A percentile compares a stretch with the other conserved stretches of the same genome.
Evolutionary conservation across 257 asterid genomes (phyloP).

Genomic region (Salvia splendens): DNA sequence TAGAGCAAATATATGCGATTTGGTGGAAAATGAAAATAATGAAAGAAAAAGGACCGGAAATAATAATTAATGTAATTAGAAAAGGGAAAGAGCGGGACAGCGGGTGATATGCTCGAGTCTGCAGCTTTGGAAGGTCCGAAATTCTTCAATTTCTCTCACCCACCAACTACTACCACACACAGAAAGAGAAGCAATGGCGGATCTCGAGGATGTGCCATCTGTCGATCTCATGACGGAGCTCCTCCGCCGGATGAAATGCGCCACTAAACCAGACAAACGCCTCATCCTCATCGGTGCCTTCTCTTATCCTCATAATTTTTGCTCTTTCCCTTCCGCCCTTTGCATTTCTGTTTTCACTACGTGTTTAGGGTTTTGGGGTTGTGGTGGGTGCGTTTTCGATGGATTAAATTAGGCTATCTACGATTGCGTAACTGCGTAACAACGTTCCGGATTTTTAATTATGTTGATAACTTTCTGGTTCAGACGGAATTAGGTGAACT

Average conservation of each 20-base stretch:
- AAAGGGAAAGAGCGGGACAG: background rate
- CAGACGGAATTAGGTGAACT: too few species aligned
- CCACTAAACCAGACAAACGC: slow-evolving; percentile 81
- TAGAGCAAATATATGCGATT: too few species aligned
- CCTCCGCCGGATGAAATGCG: slow-evolving; percentile 77
- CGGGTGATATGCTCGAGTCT: slow-evolving; percentile 24
- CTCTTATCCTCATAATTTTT: slow-evolving; percentile 9
- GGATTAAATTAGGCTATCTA: too few species aligned
- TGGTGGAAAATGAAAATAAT: too few species aligned
- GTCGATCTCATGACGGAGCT: slow-evolving; percentile 77
- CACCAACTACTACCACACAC: slow-evolving; percentile 7
- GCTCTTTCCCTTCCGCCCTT: background rate
- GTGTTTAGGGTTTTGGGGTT: slow-evolving; percentile 25
- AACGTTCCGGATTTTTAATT: background rate
- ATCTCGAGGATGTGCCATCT: slow-evolving; percentile 70
- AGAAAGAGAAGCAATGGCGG: slow-evolving; percentile 31
- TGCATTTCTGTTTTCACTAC: background rate
- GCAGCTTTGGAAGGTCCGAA: slow-evolving; percentile 45
- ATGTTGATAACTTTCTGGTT: background rate
- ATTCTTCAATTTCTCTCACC: slow-evolving; percentile 23
- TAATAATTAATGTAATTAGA: too few species aligned
- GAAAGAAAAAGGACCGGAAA: too few species aligned
- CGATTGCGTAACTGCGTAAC: background rate
- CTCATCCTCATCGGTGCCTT: slow-evolving; percentile 74
- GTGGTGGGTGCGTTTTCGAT: background rate